Evolutionary conservation across 2,329 filamentous ascomycete genomes (phyloP).

Genomic region (Fusarium sp.): DNA sequence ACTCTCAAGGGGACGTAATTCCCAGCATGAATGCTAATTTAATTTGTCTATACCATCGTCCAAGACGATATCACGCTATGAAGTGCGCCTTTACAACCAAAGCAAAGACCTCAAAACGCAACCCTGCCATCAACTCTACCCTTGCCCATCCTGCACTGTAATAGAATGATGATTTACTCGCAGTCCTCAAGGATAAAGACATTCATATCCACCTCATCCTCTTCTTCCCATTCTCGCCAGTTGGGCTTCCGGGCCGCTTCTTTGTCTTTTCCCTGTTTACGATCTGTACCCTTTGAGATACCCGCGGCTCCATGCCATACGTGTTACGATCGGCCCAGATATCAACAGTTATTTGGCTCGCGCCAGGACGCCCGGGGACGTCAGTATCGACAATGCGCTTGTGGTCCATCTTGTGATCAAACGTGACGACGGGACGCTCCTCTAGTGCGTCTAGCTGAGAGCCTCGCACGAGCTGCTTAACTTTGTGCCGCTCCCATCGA

Average conservation of each 20-base stretch:
- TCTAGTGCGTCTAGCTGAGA: constrained; percentile 6
- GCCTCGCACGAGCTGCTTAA: background rate
- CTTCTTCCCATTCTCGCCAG: background rate
- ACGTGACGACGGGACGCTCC: constrained; percentile 28
- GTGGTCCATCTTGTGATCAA: constrained; percentile 29
- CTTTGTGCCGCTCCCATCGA: constrained; percentile 39
- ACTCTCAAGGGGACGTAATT: background rate
- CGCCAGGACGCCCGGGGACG: constrained; percentile 13
- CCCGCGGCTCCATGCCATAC: constrained; percentile 23
- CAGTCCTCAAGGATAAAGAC: no score
- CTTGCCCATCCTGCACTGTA: no score
- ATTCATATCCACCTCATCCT: background rate
- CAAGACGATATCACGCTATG: background rate
- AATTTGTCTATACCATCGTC: background rate
- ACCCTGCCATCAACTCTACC: background rate
- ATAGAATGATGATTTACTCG: no score
- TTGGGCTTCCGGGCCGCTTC: background rate
- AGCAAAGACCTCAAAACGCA: background rate
- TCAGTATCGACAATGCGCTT: constrained; percentile 32
- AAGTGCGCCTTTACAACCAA: background rate
- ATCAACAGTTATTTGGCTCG: constrained; percentile 31
- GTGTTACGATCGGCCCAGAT: constrained; percentile 5
- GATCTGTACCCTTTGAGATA: background rate
- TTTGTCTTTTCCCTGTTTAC: background rate
- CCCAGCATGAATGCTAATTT: background rate